Conservation (phyloP, 495 filamentous ascomycete genomes). For the Clohesyomyces aquaticus region DNA sequence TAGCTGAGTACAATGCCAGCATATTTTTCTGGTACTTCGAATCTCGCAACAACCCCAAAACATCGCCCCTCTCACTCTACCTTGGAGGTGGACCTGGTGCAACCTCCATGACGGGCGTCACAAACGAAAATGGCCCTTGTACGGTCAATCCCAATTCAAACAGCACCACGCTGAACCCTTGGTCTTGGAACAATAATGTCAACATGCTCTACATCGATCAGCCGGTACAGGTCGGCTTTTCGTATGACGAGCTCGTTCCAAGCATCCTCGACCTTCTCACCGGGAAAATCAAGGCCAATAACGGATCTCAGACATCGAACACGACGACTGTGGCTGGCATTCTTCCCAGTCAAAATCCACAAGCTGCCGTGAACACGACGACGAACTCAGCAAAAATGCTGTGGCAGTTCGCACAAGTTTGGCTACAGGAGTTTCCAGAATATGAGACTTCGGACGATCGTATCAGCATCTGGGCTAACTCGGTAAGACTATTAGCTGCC, state of each 20-base stretch:
- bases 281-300: constrained; percentile 18
- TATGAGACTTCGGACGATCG: constrained; percentile 19
- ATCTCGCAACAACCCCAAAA: constrained; percentile 21
- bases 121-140: constrained; percentile 34
- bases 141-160: constrained; percentile 53
- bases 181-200: constrained; percentile 36
- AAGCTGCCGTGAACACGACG: constrained; percentile 21
- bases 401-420: constrained; percentile 29
- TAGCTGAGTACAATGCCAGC: constrained; percentile 16
- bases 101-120: constrained; percentile 14
- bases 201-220: constrained; percentile 50
- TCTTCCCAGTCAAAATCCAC: constrained; percentile 16
- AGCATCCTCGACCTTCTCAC: constrained; percentile 47
- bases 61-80: constrained; percentile 28
- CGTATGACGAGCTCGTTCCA: constrained; percentile 51
- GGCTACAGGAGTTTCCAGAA: constrained; percentile 29
- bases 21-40: constrained; percentile 38
- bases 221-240: constrained; percentile 31
- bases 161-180: constrained; percentile 40
- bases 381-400: constrained; percentile 18
- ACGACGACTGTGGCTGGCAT: constrained; percentile 44
- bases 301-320: constrained; percentile 11
- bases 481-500: constrained; percentile 1
- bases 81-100: constrained; percentile 24
- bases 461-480: constrained; percentile 31